phyloP scores from a whole-genome alignment of 352 stramenopile species.

The Phytopythium oedochilum region DNA sequence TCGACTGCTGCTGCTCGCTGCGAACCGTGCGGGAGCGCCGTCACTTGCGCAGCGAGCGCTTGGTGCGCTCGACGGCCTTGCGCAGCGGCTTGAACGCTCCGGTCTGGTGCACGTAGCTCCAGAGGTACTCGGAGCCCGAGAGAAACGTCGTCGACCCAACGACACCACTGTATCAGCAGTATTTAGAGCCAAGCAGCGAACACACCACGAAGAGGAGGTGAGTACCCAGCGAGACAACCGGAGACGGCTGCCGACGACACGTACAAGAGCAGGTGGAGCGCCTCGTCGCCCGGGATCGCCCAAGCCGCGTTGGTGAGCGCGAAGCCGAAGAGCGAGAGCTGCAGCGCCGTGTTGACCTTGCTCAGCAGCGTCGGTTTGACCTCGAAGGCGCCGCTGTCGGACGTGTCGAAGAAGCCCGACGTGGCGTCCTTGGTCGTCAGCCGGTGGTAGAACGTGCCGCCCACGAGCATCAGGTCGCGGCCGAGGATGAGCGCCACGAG shows the following conservation, averaged over 20 bases:
- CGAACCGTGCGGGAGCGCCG: too few species aligned
- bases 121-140: slow-evolving; percentile 74
- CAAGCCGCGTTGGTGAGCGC: slow-evolving; percentile 70
- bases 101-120: slow-evolving; percentile 67
- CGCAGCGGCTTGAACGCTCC: slow-evolving; percentile 57
- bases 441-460: slow-evolving; percentile 75
- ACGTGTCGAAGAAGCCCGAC: slow-evolving; percentile 78
- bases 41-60: slow-evolving; percentile 9
- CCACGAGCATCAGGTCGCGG: slow-evolving; percentile 63
- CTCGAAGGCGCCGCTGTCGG: slow-evolving; percentile 63
- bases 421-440: slow-evolving; percentile 63
- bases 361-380: slow-evolving; percentile 66
- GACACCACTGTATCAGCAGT: slow-evolving; percentile 30
- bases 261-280: slow-evolving; percentile 63
- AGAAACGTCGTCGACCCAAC: slow-evolving; percentile 72
- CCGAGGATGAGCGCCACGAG: slow-evolving; percentile 68
- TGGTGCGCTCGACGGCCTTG: slow-evolving; percentile 24
- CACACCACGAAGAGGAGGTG: slow-evolving; percentile 2
- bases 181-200: too few species aligned
- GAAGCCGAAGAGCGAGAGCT: slow-evolving; percentile 70
- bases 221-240: background rate
- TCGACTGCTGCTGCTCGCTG: too few species aligned
- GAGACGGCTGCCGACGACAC: slow-evolving; percentile 7
- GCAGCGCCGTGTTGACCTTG: slow-evolving; percentile 80
- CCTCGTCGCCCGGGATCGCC: slow-evolving; percentile 53